A percentile compares a stretch with the other conserved stretches of the same genome.
phyloP scores from a whole-genome alignment of 768 basidiomycete genomes.

The Paxillus involutus region DNA sequence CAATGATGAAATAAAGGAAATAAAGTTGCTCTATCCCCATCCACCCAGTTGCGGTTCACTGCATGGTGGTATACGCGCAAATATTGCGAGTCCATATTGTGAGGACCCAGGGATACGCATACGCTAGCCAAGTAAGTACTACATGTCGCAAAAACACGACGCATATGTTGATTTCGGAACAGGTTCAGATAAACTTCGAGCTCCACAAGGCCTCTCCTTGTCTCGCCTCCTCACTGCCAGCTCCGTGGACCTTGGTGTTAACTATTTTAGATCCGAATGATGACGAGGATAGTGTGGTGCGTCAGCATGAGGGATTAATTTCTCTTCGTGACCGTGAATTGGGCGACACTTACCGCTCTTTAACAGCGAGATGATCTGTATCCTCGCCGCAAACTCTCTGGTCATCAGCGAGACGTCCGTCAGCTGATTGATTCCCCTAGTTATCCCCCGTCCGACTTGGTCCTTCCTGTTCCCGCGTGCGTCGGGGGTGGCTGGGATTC shows the following conservation, averaged over 20 bases:
- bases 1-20: background rate
- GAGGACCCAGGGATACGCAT: too few species aligned
- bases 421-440: constrained; percentile 49
- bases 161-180: too few species aligned
- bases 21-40: background rate
- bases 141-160: background rate
- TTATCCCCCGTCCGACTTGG: constrained; percentile 47
- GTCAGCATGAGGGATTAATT: background rate
- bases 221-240: constrained; percentile 49
- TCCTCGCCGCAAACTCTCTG: constrained; percentile 51
- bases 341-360: constrained; percentile 44
- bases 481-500: constrained; percentile 19
- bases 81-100: too few species aligned
- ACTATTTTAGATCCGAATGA: constrained; percentile 29
- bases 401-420: constrained; percentile 52
- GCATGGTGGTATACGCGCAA: too few species aligned
- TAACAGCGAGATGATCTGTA: constrained; percentile 52
- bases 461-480: constrained; percentile 36
- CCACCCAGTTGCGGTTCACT: too few species aligned
- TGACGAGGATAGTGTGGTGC: background rate
- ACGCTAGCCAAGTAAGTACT: too few species aligned
- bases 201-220: constrained; percentile 53
- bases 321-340: constrained; percentile 1
- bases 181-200: constrained; percentile 46
- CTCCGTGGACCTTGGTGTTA: constrained; percentile 46